Evolutionary conservation across 345 rosid genomes (phyloP).

Genomic region (Citropsis articulata): DNA sequence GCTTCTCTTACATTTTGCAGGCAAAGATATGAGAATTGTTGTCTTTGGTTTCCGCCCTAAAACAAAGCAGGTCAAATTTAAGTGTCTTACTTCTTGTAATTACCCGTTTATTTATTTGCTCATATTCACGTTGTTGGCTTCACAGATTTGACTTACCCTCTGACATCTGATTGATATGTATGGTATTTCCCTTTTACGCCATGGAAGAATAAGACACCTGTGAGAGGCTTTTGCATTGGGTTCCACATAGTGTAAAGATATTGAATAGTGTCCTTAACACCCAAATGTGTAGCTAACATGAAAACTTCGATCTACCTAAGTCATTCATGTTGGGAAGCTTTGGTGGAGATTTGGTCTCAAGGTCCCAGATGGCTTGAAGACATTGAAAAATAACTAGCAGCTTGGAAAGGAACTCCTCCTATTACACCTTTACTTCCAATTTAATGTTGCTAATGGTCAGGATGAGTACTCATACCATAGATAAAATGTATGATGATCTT

Average conservation of each 20-base stretch:
- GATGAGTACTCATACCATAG: background rate
- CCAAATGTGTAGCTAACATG: background rate
- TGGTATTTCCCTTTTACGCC: background rate
- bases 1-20: conserved; percentile 39
- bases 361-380: background rate
- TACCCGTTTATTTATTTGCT: background rate
- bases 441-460: background rate
- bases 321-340: background rate
- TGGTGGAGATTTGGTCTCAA: background rate
- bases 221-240: background rate
- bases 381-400: background rate
- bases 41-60: conserved; percentile 91
- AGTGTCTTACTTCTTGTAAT: conserved; percentile 2
- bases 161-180: background rate
- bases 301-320: background rate
- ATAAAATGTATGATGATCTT: background rate
- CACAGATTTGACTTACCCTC: background rate
- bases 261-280: background rate
- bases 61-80: conserved; percentile 68
- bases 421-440: background rate
- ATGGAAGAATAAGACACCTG: background rate
- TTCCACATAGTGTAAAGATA: background rate
- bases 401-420: background rate
- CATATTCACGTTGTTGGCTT: background rate
- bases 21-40: conserved; percentile 95